Percentiles rank a stretch among this genome's conserved stretches.
Conservation (phyloP, 805 yeast species). For the Pichia kluyveri region DNA sequence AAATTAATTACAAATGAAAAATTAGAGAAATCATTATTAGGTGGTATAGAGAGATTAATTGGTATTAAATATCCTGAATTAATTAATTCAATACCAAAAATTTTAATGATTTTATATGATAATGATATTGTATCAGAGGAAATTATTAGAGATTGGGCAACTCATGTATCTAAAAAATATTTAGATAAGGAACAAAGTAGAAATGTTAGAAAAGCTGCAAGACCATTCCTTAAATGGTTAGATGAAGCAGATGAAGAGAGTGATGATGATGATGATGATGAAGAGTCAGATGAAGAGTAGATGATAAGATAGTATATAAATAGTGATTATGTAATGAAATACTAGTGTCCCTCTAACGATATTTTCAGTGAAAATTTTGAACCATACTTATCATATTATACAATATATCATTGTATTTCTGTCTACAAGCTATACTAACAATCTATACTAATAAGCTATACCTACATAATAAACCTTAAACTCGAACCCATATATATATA, state of each 20-base stretch:
- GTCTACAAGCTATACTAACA: too few relatives aligned
- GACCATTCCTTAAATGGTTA: constrained; percentile 92
- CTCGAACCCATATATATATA: too few relatives aligned
- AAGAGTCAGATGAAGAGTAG: too few relatives aligned
- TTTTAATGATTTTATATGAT: constrained; percentile 74
- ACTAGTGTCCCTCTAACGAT: too few relatives aligned
- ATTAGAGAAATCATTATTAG: constrained; percentile 82
- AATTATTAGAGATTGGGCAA: constrained; percentile 73
- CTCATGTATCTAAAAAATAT: constrained; percentile 84
- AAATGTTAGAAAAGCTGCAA: constrained; percentile 93
- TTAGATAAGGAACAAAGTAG: constrained; percentile 88
- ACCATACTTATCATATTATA: too few relatives aligned
- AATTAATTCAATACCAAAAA: constrained; percentile 68
- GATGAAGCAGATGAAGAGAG: constrained; percentile 71
- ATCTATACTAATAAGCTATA: too few relatives aligned
- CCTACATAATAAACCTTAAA: too few relatives aligned
- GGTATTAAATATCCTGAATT: constrained; percentile 70
- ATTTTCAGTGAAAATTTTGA: too few relatives aligned
- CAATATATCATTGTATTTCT: too few relatives aligned
- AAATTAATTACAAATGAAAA: constrained; percentile 61
- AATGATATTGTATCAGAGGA: constrained; percentile 81
- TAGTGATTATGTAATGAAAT: too few relatives aligned
- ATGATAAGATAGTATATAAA: too few relatives aligned
- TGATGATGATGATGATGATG: neutral
- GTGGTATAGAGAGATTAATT: constrained; percentile 90